phyloP scores from a whole-genome alignment of 371 early-diverging fungal genomes.

The Amoeboradix gromovi region DNA sequence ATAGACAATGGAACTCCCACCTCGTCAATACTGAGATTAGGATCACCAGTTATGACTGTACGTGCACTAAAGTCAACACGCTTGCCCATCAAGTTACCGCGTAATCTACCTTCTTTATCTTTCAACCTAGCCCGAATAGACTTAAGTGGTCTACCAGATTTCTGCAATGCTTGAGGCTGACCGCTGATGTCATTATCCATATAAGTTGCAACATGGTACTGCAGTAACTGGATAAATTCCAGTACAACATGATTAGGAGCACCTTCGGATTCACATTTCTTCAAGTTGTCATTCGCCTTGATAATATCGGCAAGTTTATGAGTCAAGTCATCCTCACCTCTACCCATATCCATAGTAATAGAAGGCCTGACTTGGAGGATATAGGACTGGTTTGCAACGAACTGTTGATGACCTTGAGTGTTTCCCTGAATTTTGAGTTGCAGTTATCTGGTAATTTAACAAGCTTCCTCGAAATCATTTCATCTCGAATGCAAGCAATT shows the following conservation, averaged over 20 bases:
- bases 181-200: slow-evolving; percentile 98
- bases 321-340: slow-evolving; percentile 96
- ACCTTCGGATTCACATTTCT: slow-evolving; percentile 68
- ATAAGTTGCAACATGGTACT: slow-evolving; percentile 94
- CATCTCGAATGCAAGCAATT: too few species aligned
- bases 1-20: slow-evolving; percentile 96
- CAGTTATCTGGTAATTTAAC: too few species aligned
- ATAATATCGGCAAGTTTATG: slow-evolving; percentile 78
- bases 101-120: slow-evolving; percentile 97
- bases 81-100: slow-evolving; percentile 99
- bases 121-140: slow-evolving; percentile 89
- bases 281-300: slow-evolving; percentile 76
- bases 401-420: too few species aligned
- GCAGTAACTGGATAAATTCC: slow-evolving; percentile 80
- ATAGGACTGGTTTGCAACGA: too few species aligned
- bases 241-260: slow-evolving; percentile 77
- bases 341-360: slow-evolving; percentile 68
- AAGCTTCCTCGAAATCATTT: too few species aligned
- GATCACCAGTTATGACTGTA: slow-evolving; percentile 98
- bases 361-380: slow-evolving; percentile 97
- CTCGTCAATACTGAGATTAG: slow-evolving; percentile 85
- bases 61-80: slow-evolving; percentile 99
- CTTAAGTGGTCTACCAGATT: slow-evolving; percentile 86
- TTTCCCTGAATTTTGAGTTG: too few species aligned
- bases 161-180: slow-evolving; percentile 82